Evolutionary conservation across 495 filamentous ascomycete species (phyloP).

Genomic region (Hyaloscypha bicolor): DNA sequence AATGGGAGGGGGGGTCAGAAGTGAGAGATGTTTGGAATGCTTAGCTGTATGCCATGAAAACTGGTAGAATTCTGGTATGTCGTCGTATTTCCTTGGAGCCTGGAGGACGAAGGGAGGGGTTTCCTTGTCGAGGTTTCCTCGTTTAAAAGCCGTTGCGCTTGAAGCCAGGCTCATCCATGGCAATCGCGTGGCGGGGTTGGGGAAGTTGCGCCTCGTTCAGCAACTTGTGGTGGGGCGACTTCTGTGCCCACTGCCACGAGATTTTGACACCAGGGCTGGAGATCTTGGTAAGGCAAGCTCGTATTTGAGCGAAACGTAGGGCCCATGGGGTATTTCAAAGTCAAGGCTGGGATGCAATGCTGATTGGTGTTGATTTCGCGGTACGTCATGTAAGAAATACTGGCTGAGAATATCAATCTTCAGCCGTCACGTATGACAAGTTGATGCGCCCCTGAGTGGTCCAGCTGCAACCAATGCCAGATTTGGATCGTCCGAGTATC

Average conservation of each 20-base stretch:
- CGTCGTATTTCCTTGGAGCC: background rate
- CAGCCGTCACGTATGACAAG: conserved; percentile 2
- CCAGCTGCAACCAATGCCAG: background rate
- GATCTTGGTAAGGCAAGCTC: background rate
- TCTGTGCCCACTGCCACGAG: background rate
- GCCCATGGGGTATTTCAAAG: background rate
- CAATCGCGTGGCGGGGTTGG: background rate
- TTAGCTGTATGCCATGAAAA: background rate
- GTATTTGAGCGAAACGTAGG: background rate
- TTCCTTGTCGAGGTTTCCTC: background rate
- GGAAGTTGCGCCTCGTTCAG: background rate
- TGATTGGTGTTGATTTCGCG: background rate
- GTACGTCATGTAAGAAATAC: background rate
- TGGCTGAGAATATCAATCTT: background rate
- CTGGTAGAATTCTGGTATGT: background rate
- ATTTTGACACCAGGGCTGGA: background rate
- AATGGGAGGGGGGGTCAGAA: background rate
- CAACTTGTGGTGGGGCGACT: background rate
- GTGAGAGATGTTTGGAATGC: background rate
- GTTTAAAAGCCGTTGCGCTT: conserved; percentile 5
- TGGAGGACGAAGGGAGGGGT: background rate
- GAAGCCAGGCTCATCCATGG: conserved; percentile 5
- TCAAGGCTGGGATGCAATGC: background rate
- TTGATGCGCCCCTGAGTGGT: background rate
- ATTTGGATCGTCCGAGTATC: background rate